A percentile compares a stretch with the other conserved stretches of the same genome.
Evolutionary conservation across 768 basidiomycete genomes (phyloP).

Genomic region (Strobilomyces confusus): DNA sequence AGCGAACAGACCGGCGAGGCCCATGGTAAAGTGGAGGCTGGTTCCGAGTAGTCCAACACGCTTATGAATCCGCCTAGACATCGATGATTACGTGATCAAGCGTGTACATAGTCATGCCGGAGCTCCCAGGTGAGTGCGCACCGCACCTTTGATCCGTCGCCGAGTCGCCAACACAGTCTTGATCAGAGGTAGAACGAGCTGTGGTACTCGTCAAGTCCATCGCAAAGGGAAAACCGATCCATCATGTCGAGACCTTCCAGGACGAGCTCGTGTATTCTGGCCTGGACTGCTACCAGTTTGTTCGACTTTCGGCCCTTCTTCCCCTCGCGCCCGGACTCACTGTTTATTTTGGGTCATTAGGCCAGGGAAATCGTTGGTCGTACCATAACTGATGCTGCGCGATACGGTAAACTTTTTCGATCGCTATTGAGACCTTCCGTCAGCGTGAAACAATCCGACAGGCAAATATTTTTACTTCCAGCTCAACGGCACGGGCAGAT

Average conservation of each 20-base stretch:
- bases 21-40: conserved; percentile 7
- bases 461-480: conserved; percentile 68
- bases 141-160: background rate
- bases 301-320: conserved; percentile 31
- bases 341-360: conserved; percentile 31
- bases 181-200: conserved; percentile 67
- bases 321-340: conserved; percentile 1
- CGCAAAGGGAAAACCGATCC: conserved; percentile 52
- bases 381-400: conserved; percentile 40
- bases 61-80: background rate
- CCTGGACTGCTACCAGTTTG: conserved; percentile 56
- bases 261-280: conserved; percentile 64
- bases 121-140: conserved; percentile 35
- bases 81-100: background rate
- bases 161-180: background rate
- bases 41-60: background rate
- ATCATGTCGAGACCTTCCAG: conserved; percentile 51
- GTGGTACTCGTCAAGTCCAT: conserved; percentile 49
- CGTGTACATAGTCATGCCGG: background rate
- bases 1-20: background rate
- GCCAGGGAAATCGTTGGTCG: conserved; percentile 51
- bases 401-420: conserved; percentile 45
- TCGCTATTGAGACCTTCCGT: background rate
- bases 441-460: conserved; percentile 16
- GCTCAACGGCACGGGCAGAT: conserved; percentile 54